Base-by-base conservation (phyloP, 495 filamentous ascomycete species). In the Podospora pseudoanserina region DNA sequence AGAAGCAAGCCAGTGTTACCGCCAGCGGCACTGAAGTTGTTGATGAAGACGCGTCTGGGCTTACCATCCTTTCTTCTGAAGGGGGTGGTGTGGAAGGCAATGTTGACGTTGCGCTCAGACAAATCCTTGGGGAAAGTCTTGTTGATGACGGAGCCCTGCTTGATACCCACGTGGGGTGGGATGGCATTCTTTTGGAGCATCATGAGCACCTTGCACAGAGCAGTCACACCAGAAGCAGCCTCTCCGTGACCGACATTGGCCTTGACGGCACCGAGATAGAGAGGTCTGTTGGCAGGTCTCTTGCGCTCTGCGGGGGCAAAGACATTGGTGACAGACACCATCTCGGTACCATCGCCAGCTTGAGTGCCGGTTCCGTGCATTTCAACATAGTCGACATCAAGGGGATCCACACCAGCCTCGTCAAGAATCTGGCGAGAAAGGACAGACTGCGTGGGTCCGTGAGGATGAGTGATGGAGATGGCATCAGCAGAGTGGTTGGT, bases 331-430 rank as follows among this genome's bases (percentile, higher is more conserved):
- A 95, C 90, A 11, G 90, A 92, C 44, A 83, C 78, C 89, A 94
- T 92, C 76, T 96, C 92, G 0, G 87, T 88, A 0, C 86, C 87
- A 76, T 96, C 92, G 11, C 92, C 92, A 20, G 90, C 91, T 73
- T 93, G 91, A 0, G 92, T 94, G 9, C 92, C 92, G 0, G 92
- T 95, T n/a, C 92, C 92, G 75, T 96, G 92, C 87, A 93, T 92
- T 75, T 96, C 92, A 16, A 95, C 87, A 69, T 94, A 95, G 79
- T 88, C 88, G 23, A 94, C 79, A 60, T 93, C 89, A 64, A 86
- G 85, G 2, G 92, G 89, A 65, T 92, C 86, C 5, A 91, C 82
- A 54, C 90, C 86, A 11, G 90, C 88, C 49, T 90, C 83, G 58
- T 89, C 85, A 16, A 94, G 81, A 54, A 94, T 84, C 28, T 88